phyloP scores from a whole-genome alignment of 2,329 filamentous ascomycete genomes.

The Aspergillus puulaauensis region DNA sequence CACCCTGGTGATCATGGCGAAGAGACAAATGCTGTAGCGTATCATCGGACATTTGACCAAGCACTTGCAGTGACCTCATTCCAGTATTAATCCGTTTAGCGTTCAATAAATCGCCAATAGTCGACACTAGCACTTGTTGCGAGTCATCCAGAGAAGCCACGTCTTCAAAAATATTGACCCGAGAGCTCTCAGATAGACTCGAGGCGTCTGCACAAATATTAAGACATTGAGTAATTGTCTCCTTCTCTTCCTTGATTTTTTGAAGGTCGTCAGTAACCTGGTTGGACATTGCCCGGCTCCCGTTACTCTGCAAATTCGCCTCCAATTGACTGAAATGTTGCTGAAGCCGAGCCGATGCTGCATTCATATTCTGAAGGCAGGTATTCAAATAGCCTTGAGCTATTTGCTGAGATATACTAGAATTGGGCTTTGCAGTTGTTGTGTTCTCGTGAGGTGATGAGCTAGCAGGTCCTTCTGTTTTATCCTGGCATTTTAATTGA shows the following conservation, averaged over 20 bases:
- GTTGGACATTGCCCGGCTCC: not conserved
- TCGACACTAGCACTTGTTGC: constrained; percentile 32
- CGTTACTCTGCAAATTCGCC: not conserved
- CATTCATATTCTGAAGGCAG: not conserved
- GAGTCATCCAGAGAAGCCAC: constrained; percentile 26
- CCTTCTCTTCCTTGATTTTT: constrained; percentile 27
- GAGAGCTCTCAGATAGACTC: constrained; percentile 23
- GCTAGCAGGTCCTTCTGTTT: not conserved
- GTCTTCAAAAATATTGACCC: constrained; percentile 31
- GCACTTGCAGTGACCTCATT: constrained; percentile 33
- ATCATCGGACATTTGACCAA: constrained; percentile 36
- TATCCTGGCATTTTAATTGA: constrained; percentile 5
- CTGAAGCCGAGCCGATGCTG: constrained; percentile 16
- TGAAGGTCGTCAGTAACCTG: constrained; percentile 15
- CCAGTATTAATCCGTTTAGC: constrained; percentile 32
- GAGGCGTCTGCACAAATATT: constrained; percentile 23
- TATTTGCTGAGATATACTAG: not conserved
- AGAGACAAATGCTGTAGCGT: constrained; percentile 22
- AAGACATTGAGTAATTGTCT: constrained; percentile 16
- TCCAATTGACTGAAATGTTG: not conserved
- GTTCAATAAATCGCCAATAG: constrained; percentile 32
- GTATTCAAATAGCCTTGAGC: not conserved
- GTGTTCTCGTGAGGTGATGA: not conserved
- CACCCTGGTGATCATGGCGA: too few relatives aligned
- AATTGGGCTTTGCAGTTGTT: not conserved